A percentile compares a stretch with the other conserved stretches of the same genome.
Evolutionary conservation across 2,329 filamentous ascomycete genomes (phyloP).

Genomic region (Colletotrichum incanum): DNA sequence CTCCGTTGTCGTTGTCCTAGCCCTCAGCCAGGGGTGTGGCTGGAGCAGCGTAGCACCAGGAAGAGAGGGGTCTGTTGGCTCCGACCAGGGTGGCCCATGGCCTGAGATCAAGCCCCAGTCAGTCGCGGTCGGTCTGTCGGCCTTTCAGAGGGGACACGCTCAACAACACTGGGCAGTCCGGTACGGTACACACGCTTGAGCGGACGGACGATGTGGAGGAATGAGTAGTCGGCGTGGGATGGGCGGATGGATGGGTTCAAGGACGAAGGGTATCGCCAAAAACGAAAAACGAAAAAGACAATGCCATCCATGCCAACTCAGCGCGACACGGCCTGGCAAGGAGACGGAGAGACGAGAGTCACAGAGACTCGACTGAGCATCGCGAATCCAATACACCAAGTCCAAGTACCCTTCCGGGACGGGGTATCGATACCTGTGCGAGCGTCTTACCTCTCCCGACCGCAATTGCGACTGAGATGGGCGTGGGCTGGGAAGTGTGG

Average conservation of each 20-base stretch:
- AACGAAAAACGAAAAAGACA: no score
- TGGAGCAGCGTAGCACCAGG: constrained; percentile 53
- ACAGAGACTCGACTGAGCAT: not conserved
- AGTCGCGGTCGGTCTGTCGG: constrained; percentile 41
- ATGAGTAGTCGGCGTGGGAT: constrained; percentile 16
- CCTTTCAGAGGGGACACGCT: constrained; percentile 29
- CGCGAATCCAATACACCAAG: not conserved
- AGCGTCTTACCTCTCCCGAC: constrained; percentile 33
- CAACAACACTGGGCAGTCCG: constrained; percentile 22
- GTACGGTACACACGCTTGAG: constrained; percentile 2
- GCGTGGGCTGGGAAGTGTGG: constrained; percentile 10
- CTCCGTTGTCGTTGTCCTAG: constrained; percentile 32
- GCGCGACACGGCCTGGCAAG: not conserved
- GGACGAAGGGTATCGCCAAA: constrained; percentile 4
- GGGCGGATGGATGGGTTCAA: not conserved
- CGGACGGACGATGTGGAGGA: constrained; percentile 22
- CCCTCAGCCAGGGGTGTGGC: constrained; percentile 46
- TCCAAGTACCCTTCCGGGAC: constrained; percentile 5
- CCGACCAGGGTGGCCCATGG: constrained; percentile 36
- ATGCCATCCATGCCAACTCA: not conserved
- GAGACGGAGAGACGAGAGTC: not conserved
- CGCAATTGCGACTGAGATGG: constrained; percentile 38
- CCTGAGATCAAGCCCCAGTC: constrained; percentile 41
- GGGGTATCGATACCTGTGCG: constrained; percentile 26
- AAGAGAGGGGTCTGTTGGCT: constrained; percentile 39